These are phyloP conservation scores for Leptographium galeiforme DNA, from an alignment of 2,329 filamentous ascomycete genomes.

Conservation along the genomic window DNA sequence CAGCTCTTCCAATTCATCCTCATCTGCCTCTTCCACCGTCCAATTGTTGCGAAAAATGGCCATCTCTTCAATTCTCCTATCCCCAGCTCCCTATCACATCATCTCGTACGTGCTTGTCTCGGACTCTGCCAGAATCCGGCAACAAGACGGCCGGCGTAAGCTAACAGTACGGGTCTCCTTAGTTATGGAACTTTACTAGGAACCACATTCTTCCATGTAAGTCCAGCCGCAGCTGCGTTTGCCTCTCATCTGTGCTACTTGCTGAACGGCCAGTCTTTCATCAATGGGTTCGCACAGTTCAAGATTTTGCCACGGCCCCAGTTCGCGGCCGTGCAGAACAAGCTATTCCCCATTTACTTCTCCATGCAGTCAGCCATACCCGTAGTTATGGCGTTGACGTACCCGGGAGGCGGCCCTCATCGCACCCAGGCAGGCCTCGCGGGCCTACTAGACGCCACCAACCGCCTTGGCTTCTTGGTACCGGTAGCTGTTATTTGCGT, in stretches of 20 bases:
- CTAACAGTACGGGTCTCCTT: conserved; percentile 3
- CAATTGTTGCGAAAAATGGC: background rate
- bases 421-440: conserved; percentile 25
- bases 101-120: conserved; percentile 41
- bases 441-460: conserved; percentile 45
- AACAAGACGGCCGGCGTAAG: background rate
- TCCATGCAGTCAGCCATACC: conserved; percentile 67
- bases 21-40: background rate
- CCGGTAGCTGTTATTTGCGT: conserved; percentile 58
- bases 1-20: background rate
- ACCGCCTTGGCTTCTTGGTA: conserved; percentile 49
- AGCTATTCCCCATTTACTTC: conserved; percentile 83
- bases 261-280: conserved; percentile 44
- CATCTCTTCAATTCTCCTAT: conserved; percentile 36
- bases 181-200: conserved; percentile 85
- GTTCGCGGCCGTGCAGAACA: conserved; percentile 69
- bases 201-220: conserved; percentile 71
- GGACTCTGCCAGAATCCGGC: background rate
- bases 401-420: conserved; percentile 44
- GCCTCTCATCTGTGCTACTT: background rate
- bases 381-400: conserved; percentile 61
- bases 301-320: conserved; percentile 61
- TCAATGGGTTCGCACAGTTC: conserved; percentile 62
- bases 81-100: conserved; percentile 62
- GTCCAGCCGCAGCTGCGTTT: background rate